These are phyloP conservation scores for Saccharomyces hybrid DNA, from an alignment of 1,139 yeast genomes.

Conservation along the genomic window DNA sequence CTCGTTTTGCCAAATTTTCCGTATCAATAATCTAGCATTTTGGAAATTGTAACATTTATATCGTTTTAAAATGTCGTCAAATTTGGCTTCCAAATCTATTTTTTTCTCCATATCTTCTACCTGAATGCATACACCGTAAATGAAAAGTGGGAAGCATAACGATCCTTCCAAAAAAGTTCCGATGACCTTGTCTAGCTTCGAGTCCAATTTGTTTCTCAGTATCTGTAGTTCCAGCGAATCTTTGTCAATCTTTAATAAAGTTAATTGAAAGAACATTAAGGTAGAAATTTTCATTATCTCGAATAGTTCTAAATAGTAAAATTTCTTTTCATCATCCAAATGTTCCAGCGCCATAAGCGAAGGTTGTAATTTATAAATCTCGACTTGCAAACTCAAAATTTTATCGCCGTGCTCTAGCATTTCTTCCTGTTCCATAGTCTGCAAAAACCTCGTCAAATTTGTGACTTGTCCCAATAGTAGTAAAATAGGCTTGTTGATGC, in stretches of 20 bases:
- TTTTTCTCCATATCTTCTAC: conserved; percentile 44
- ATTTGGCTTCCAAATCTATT: conserved; percentile 34
- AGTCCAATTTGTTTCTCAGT: not conserved
- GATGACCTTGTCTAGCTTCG: not conserved
- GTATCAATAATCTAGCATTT: conserved; percentile 56
- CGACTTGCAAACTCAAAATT: not conserved
- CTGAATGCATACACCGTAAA: conserved; percentile 44
- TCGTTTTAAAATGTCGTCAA: conserved; percentile 48
- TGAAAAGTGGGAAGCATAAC: conserved; percentile 63
- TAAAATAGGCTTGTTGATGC: conserved; percentile 62
- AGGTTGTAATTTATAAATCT: conserved; percentile 6
- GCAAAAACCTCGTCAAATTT: conserved; percentile 40
- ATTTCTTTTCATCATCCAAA: not conserved
- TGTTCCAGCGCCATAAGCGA: conserved; percentile 3
- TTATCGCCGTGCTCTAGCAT: not conserved
- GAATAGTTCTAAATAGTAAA: conserved; percentile 48
- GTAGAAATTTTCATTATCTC: conserved; percentile 68
- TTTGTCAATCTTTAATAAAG: conserved; percentile 40
- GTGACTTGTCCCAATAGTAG: conserved; percentile 62
- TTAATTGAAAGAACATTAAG: conserved; percentile 55
- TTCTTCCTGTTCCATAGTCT: not conserved
- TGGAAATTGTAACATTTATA: conserved; percentile 36
- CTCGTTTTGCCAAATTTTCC: conserved; percentile 46
- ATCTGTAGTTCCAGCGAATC: conserved; percentile 30
- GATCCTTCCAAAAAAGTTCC: conserved; percentile 26